Conservation (phyloP, 306 rosid genomes). For the Acmispon strigosus region DNA sequence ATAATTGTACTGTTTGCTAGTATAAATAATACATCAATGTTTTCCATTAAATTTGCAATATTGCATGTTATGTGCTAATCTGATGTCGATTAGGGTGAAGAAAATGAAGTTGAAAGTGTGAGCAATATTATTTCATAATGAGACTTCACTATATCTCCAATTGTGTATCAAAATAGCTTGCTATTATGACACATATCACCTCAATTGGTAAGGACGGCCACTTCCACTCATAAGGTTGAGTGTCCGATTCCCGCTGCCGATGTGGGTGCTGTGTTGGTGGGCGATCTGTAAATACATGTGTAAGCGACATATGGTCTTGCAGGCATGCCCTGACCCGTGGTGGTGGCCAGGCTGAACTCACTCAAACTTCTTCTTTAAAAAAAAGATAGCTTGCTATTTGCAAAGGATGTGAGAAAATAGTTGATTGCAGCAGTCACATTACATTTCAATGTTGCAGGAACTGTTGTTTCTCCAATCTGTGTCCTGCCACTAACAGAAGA, state of each 20-base stretch:
- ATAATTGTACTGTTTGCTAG: background rate
- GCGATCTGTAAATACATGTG: too few relatives aligned
- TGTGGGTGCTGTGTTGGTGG: too few relatives aligned
- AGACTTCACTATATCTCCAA: background rate
- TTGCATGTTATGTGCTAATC: background rate
- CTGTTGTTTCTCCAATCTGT: slow-evolving; percentile 68
- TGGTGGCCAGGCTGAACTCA: too few relatives aligned
- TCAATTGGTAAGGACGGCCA: too few relatives aligned
- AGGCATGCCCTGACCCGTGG: too few relatives aligned
- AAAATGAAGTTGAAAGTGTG: background rate
- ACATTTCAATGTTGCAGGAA: slow-evolving; percentile 39
- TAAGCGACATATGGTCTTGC: too few relatives aligned
- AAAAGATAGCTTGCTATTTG: background rate
- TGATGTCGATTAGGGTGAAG: background rate
- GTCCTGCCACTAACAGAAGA: slow-evolving; percentile 84
- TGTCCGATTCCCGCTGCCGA: too few relatives aligned
- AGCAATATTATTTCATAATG: background rate
- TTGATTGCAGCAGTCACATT: background rate
- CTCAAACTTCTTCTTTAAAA: too few relatives aligned
- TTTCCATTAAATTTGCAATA: background rate
- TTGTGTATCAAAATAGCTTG: background rate
- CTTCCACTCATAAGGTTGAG: too few relatives aligned
- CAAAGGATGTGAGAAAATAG: background rate
- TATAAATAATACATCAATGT: background rate
- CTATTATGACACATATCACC: too few relatives aligned